Conservation (phyloP, 2,329 filamentous ascomycete genomes). For the Aspergillus jensenii region DNA sequence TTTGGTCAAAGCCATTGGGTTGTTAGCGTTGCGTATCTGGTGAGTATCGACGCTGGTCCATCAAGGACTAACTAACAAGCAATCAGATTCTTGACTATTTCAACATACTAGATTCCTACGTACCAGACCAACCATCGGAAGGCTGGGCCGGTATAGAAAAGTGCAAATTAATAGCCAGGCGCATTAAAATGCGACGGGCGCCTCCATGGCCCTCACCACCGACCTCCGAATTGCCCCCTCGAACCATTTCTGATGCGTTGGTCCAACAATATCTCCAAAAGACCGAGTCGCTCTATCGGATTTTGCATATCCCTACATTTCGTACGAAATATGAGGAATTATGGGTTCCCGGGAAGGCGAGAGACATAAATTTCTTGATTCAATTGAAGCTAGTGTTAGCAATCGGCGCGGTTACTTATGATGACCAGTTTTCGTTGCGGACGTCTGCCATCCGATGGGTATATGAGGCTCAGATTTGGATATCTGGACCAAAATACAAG, state of each 20-base stretch:
- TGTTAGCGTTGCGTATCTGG: neutral
- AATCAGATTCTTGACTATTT: conserved; percentile 35
- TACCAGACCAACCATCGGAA: conserved; percentile 38
- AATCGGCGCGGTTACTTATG: conserved; percentile 53
- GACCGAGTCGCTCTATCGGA: conserved; percentile 55
- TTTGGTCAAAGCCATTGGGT: conserved; percentile 1
- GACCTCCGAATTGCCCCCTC: conserved; percentile 45
- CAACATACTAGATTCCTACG: conserved; percentile 44
- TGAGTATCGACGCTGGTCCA: neutral
- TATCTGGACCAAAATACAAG: conserved; percentile 56
- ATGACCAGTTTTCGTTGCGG: conserved; percentile 53
- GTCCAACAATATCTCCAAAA: conserved; percentile 55
- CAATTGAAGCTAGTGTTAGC: conserved; percentile 61
- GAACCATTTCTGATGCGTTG: conserved; percentile 47
- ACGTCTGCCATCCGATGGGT: conserved; percentile 54
- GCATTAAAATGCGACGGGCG: conserved; percentile 52
- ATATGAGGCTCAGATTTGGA: conserved; percentile 57
- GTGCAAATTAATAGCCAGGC: conserved; percentile 55
- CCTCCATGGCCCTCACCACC: conserved; percentile 50
- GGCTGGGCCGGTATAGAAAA: conserved; percentile 42
- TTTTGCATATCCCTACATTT: conserved; percentile 60
- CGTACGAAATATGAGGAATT: conserved; percentile 53
- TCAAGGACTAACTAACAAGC: neutral
- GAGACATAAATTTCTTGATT: conserved; percentile 50
- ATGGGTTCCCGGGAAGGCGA: conserved; percentile 39